A percentile compares a stretch with the other conserved stretches of the same genome.
These are phyloP conservation scores for Mycogone perniciosa DNA, from an alignment of 2,329 filamentous ascomycete genomes.

Conservation along the genomic window DNA sequence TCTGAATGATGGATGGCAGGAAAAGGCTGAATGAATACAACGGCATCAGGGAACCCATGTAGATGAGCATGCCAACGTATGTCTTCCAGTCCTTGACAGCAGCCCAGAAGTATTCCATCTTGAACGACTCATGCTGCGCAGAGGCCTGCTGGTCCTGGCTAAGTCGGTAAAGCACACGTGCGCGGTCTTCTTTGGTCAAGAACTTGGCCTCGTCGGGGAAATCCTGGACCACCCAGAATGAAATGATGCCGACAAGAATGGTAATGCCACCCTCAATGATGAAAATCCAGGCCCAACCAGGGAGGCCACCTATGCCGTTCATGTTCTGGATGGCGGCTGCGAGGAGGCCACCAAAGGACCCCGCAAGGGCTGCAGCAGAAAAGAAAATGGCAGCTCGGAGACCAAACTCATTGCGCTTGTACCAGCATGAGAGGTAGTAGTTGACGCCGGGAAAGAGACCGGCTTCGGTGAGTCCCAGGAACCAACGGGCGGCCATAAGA, in stretches of 20 bases:
- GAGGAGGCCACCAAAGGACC: constrained; percentile 69
- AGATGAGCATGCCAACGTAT: constrained; percentile 66
- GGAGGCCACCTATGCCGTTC: constrained; percentile 52
- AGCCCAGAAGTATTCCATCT: constrained; percentile 64
- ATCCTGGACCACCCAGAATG: constrained; percentile 76
- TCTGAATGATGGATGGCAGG: constrained; percentile 68
- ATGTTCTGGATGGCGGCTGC: constrained; percentile 66
- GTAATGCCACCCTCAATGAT: constrained; percentile 66
- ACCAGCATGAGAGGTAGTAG: constrained; percentile 82
- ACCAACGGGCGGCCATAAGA: constrained; percentile 61
- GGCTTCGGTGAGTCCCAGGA: constrained; percentile 67
- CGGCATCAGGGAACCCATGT: constrained; percentile 68
- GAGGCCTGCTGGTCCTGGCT: constrained; percentile 65
- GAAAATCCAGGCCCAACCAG: constrained; percentile 61
- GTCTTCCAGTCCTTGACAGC: constrained; percentile 81
- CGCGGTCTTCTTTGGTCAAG: constrained; percentile 61
- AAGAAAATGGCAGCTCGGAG: constrained; percentile 79
- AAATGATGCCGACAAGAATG: constrained; percentile 58
- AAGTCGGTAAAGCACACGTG: constrained; percentile 65
- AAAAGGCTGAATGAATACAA: constrained; percentile 74
- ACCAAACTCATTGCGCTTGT: constrained; percentile 71
- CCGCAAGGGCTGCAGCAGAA: constrained; percentile 71
- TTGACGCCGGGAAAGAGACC: constrained; percentile 72
- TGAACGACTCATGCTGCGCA: constrained; percentile 70
- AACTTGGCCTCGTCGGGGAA: constrained; percentile 74